Evolutionary conservation across 805 yeast genomes (phyloP).

Genomic region (Brettanomyces anomalus): DNA sequence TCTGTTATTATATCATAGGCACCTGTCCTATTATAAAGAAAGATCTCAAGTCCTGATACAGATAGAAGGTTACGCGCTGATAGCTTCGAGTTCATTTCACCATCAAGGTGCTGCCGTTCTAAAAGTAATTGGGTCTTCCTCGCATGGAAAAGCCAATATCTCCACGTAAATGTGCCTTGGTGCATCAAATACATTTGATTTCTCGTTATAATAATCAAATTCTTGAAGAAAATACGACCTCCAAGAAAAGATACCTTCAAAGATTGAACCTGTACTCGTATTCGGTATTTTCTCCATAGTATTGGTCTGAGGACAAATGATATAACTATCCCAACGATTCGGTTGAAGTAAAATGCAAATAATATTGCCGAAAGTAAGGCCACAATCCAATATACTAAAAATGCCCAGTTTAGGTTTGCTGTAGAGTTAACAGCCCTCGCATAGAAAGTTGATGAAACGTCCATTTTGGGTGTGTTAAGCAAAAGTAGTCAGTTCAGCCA

Average conservation of each 20-base stretch:
- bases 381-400: constrained; percentile 75
- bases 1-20: constrained; percentile 48
- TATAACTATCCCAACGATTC: constrained; percentile 55
- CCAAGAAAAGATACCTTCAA: constrained; percentile 71
- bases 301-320: constrained; percentile 42
- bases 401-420: constrained; percentile 49
- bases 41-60: constrained; percentile 74
- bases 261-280: constrained; percentile 61
- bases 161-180: constrained; percentile 76
- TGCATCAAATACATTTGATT: constrained; percentile 65
- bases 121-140: constrained; percentile 30
- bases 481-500: neutral
- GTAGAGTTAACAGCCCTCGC: constrained; percentile 20
- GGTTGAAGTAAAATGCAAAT: constrained; percentile 66
- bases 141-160: constrained; percentile 67
- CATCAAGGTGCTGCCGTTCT: constrained; percentile 12
- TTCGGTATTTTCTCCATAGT: constrained; percentile 54
- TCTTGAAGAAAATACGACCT: constrained; percentile 74
- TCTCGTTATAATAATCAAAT: constrained; percentile 62
- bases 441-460: constrained; percentile 18
- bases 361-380: constrained; percentile 52
- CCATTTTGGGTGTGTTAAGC: constrained; percentile 10
- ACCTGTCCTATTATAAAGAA: constrained; percentile 67
- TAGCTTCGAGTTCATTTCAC: constrained; percentile 33
- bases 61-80: constrained; percentile 51